Evolutionary conservation across 2,329 filamentous ascomycete species (phyloP).

Genomic region (Fusarium virguliforme): DNA sequence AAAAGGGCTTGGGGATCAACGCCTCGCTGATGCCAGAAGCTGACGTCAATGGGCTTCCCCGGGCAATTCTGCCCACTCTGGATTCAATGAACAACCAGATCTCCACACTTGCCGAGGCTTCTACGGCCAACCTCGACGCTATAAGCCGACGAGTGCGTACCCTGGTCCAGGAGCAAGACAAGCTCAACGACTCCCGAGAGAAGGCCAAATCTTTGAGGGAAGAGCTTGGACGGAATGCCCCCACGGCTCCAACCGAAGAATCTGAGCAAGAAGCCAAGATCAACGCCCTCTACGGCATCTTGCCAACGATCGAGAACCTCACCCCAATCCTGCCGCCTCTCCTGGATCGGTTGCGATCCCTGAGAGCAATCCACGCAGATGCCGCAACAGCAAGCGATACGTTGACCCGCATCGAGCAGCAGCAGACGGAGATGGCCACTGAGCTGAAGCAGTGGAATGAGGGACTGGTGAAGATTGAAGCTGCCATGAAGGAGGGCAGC

Average conservation of each 20-base stretch:
- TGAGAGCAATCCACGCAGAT: slow-evolving; percentile 88
- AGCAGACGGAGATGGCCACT: slow-evolving; percentile 84
- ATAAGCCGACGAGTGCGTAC: slow-evolving; percentile 79
- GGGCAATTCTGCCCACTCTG: slow-evolving; percentile 86
- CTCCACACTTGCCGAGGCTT: slow-evolving; percentile 80
- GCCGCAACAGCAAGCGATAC: slow-evolving; percentile 86
- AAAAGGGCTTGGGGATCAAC: slow-evolving; percentile 85
- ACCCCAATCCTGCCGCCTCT: slow-evolving; percentile 88
- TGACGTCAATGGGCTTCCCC: slow-evolving; percentile 69
- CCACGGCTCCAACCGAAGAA: slow-evolving; percentile 63
- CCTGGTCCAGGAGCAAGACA: slow-evolving; percentile 81
- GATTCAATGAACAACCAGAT: slow-evolving; percentile 87
- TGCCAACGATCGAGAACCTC: slow-evolving; percentile 90
- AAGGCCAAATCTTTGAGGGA: slow-evolving; percentile 76
- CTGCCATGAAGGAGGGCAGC: slow-evolving; percentile 79
- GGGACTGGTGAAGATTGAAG: slow-evolving; percentile 84
- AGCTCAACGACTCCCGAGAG: slow-evolving; percentile 76
- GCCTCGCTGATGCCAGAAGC: slow-evolving; percentile 77
- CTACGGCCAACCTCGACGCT: slow-evolving; percentile 80
- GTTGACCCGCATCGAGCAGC: slow-evolving; percentile 82
- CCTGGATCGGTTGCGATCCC: slow-evolving; percentile 86
- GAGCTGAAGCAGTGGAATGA: slow-evolving; percentile 92
- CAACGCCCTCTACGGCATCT: slow-evolving; percentile 89
- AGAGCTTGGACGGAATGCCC: slow-evolving; percentile 66
- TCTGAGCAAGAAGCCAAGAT: slow-evolving; percentile 87